These are phyloP conservation scores for Amaranthus palmeri DNA, from an alignment of 148 eudicot genomes.

Conservation along the genomic window DNA sequence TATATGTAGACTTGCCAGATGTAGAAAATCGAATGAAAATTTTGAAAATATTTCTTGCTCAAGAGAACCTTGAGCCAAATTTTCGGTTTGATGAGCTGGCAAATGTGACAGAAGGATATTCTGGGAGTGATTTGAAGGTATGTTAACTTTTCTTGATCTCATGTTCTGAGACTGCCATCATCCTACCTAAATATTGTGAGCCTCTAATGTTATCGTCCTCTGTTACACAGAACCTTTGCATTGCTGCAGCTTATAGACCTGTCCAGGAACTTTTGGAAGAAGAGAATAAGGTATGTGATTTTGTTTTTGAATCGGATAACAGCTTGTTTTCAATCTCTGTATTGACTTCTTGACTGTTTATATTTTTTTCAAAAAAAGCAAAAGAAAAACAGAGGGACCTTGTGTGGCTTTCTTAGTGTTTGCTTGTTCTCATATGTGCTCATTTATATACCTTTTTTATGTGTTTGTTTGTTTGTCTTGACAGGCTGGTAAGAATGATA, in stretches of 20 bases:
- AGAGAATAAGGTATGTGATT: constrained; percentile 56
- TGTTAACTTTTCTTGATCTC: constrained; percentile 1
- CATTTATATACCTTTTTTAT: background rate
- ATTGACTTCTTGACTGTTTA: no score
- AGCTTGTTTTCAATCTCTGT: no score
- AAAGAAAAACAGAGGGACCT: no score
- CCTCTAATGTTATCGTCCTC: constrained; percentile 8
- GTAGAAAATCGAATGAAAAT: constrained; percentile 78
- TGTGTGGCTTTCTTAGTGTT: background rate
- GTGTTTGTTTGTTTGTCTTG: constrained; percentile 12
- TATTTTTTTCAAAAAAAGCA: no score
- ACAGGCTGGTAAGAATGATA: constrained; percentile 46
- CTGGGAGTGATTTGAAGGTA: constrained; percentile 98
- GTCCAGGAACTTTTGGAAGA: constrained; percentile 89
- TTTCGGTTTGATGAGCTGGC: constrained; percentile 75
- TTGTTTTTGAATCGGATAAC: no score
- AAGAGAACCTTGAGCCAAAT: constrained; percentile 65
- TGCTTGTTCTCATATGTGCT: background rate
- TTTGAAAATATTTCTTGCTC: constrained; percentile 76
- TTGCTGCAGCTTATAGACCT: constrained; percentile 96
- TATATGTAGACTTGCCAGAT: constrained; percentile 93
- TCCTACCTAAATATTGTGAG: background rate
- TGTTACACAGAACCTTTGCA: constrained; percentile 79
- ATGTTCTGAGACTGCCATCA: background rate
- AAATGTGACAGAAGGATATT: constrained; percentile 84